These are phyloP conservation scores for Russula abietina DNA, from an alignment of 768 basidiomycete species.

Conservation along the genomic window DNA sequence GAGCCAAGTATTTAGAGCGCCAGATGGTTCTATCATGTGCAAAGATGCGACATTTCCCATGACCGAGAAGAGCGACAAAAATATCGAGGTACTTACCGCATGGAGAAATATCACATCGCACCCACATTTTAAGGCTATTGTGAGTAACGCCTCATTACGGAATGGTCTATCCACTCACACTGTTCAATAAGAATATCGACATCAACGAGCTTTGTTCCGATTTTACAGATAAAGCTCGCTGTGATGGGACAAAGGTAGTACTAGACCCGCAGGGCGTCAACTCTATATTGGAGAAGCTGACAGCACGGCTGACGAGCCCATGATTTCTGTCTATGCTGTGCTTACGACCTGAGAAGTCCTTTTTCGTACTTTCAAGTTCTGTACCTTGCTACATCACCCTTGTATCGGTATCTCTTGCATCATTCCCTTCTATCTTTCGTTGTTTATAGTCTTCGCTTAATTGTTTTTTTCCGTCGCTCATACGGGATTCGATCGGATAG, in stretches of 20 bases:
- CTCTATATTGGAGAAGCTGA: conserved; percentile 40
- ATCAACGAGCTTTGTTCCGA: conserved; percentile 74
- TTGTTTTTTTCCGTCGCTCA: not conserved
- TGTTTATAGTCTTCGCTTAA: conserved; percentile 19
- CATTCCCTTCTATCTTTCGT: not conserved
- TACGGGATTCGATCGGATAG: not conserved
- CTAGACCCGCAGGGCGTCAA: conserved; percentile 47
- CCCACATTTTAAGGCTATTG: conserved; percentile 62
- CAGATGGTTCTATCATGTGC: conserved; percentile 52
- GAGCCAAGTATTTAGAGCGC: conserved; percentile 34
- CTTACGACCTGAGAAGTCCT: too few species aligned
- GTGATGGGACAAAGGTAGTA: conserved; percentile 80
- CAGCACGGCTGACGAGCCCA: conserved; percentile 27
- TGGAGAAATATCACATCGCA: conserved; percentile 72
- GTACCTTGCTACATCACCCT: conserved; percentile 12
- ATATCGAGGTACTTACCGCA: conserved; percentile 71
- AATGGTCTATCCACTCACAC: not conserved
- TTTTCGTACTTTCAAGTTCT: not conserved
- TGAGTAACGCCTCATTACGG: conserved; percentile 32
- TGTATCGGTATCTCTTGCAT: conserved; percentile 21
- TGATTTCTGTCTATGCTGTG: not conserved
- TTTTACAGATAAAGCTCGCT: conserved; percentile 75
- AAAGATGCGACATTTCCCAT: conserved; percentile 61
- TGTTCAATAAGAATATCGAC: conserved; percentile 50
- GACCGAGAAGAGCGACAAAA: conserved; percentile 62